Evolutionary conservation across 306 rosid genomes (phyloP).

Genomic region (Argentina anserina): DNA sequence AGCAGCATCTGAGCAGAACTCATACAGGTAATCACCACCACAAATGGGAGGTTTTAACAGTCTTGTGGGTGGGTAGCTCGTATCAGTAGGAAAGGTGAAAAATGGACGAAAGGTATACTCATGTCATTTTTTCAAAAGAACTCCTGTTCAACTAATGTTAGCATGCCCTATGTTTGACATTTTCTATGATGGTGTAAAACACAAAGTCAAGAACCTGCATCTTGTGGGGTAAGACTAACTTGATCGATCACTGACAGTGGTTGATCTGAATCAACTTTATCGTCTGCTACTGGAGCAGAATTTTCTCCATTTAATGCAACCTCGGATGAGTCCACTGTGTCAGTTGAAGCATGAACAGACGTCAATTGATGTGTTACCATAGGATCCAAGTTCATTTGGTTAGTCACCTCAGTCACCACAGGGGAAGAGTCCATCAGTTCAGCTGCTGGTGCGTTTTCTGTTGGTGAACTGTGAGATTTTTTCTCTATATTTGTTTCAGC

Average conservation of each 20-base stretch:
- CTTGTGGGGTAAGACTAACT: constrained; percentile 34
- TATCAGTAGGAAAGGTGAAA: too few species aligned
- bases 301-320: constrained; percentile 18
- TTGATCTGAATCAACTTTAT: constrained; percentile 30
- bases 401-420: constrained; percentile 16
- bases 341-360: constrained; percentile 9
- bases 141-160: constrained; percentile 7
- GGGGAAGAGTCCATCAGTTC: constrained; percentile 26
- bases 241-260: constrained; percentile 31
- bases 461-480: constrained; percentile 25
- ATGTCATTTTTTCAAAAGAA: background rate
- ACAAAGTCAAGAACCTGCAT: constrained; percentile 38
- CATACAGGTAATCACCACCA: constrained; percentile 3
- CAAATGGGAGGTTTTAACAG: background rate
- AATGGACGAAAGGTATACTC: background rate
- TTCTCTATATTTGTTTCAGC: constrained; percentile 42
- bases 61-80: background rate
- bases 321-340: constrained; percentile 23
- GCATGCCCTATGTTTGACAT: background rate
- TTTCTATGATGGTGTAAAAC: background rate
- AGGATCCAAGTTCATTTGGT: constrained; percentile 22
- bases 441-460: constrained; percentile 28
- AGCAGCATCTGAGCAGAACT: constrained; percentile 21
- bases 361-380: constrained; percentile 22
- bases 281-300: constrained; percentile 15